A percentile compares a stretch with the other conserved stretches of the same genome.
phyloP scores from a whole-genome alignment of 164 flowering plant genomes.

The Nymphaea thermarum region DNA sequence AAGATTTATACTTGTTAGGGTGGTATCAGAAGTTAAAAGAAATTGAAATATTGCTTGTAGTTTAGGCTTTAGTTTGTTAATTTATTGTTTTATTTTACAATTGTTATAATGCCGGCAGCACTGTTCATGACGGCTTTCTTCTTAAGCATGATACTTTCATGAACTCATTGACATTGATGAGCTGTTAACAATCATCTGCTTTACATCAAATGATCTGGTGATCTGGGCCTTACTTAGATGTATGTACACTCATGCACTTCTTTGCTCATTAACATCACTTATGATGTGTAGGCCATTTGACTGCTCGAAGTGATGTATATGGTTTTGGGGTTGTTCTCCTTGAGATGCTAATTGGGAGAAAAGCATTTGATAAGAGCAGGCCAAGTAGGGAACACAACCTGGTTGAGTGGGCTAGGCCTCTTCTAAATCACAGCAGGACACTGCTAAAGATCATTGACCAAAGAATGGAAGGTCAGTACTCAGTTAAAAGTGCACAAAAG shows the following conservation, averaged over 20 bases:
- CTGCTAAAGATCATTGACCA: constrained; percentile 64
- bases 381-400: constrained; percentile 85
- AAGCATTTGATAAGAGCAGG: constrained; percentile 81
- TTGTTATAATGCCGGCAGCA: neutral
- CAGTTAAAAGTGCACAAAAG: constrained; percentile 42
- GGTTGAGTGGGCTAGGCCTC: constrained; percentile 94
- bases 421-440: constrained; percentile 61
- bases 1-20: no score
- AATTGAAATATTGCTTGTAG: neutral
- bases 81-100: neutral
- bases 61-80: neutral
- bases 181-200: no score
- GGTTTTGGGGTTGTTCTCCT: constrained; percentile 95
- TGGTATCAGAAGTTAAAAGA: no score
- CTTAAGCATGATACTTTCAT: no score
- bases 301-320: constrained; percentile 87
- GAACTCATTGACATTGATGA: no score
- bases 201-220: no score
- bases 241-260: neutral
- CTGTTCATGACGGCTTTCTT: neutral
- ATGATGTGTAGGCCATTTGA: constrained; percentile 62
- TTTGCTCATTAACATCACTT: neutral
- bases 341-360: constrained; percentile 85
- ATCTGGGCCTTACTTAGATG: no score
- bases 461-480: constrained; percentile 85